phyloP scores from a whole-genome alignment of 1,284 basidiomycete species.

The Phellopilus nigrolimitatus region DNA sequence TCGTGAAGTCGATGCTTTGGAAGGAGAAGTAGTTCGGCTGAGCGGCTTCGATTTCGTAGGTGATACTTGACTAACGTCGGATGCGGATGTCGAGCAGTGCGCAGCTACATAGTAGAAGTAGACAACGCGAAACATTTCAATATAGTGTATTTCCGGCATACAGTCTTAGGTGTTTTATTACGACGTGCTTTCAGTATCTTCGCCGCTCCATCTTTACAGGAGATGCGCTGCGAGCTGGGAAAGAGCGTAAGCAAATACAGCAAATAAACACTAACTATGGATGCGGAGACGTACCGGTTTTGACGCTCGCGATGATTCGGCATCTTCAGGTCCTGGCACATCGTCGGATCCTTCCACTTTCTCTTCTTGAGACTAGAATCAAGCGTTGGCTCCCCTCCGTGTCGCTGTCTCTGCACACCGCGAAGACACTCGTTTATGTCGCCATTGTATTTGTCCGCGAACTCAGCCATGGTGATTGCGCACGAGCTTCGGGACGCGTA shows the following conservation, averaged over 20 bases:
- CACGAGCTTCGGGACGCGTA: slow-evolving; percentile 70
- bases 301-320: slow-evolving; percentile 41
- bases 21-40: slow-evolving; percentile 29
- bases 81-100: slow-evolving; percentile 26
- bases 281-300: slow-evolving; percentile 51
- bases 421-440: slow-evolving; percentile 63
- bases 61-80: slow-evolving; percentile 20
- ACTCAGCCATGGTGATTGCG: slow-evolving; percentile 69
- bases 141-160: not conserved
- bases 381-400: slow-evolving; percentile 40
- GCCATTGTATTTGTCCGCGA: slow-evolving; percentile 70
- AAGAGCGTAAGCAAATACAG: not conserved
- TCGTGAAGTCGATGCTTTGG: slow-evolving; percentile 30
- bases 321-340: slow-evolving; percentile 28
- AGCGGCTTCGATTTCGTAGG: slow-evolving; percentile 22
- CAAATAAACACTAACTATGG: slow-evolving; percentile 3
- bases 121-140: not conserved
- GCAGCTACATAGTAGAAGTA: slow-evolving; percentile 2
- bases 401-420: slow-evolving; percentile 54
- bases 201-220: slow-evolving; percentile 17
- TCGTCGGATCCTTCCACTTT: slow-evolving; percentile 52
- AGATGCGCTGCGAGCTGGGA: slow-evolving; percentile 14
- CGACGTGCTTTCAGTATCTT: slow-evolving; percentile 14
- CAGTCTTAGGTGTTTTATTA: slow-evolving; percentile 16
- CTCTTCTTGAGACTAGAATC: slow-evolving; percentile 65